Evolutionary conservation across 2,329 filamentous ascomycete genomes (phyloP).

Genomic region (Alternaria atra): DNA sequence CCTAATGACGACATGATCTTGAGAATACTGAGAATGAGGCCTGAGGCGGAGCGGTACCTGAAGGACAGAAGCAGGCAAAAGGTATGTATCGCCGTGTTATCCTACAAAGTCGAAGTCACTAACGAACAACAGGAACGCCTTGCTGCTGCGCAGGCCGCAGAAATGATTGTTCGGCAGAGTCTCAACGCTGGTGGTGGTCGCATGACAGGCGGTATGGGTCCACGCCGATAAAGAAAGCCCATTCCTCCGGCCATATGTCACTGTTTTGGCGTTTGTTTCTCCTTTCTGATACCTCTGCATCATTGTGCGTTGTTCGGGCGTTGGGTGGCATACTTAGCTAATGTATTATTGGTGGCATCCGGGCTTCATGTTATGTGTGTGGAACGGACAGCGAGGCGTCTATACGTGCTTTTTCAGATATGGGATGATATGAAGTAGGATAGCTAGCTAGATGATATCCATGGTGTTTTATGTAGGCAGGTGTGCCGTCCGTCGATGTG

Average conservation of each 20-base stretch:
- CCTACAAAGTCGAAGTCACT: not conserved
- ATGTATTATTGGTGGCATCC: conserved; percentile 6
- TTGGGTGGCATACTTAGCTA: not conserved
- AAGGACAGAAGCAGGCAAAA: conserved; percentile 92
- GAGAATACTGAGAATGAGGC: conserved; percentile 91
- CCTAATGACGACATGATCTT: conserved; percentile 98
- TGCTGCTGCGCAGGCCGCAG: conserved; percentile 87
- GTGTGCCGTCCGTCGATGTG: too few species aligned
- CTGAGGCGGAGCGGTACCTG: conserved; percentile 86
- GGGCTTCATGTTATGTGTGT: not conserved
- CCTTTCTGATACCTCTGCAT: conserved; percentile 27
- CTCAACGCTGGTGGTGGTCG: conserved; percentile 68
- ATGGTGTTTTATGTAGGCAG: not conserved
- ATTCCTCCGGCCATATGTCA: not conserved
- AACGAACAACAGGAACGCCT: conserved; percentile 70
- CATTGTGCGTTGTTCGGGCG: conserved; percentile 6
- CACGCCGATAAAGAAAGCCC: conserved; percentile 1
- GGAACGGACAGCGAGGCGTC: not conserved
- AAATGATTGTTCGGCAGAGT: conserved; percentile 94
- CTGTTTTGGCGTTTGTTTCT: conserved; percentile 1
- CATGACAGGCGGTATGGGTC: conserved; percentile 55
- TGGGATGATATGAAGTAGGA: not conserved
- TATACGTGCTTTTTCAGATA: not conserved
- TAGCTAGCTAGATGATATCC: conserved; percentile 4
- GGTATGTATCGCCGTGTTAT: conserved; percentile 34